A percentile compares a stretch with the other conserved stretches of the same genome.
phyloP scores from a whole-genome alignment of 768 basidiomycete species.

The Tricholoma matsutake region DNA sequence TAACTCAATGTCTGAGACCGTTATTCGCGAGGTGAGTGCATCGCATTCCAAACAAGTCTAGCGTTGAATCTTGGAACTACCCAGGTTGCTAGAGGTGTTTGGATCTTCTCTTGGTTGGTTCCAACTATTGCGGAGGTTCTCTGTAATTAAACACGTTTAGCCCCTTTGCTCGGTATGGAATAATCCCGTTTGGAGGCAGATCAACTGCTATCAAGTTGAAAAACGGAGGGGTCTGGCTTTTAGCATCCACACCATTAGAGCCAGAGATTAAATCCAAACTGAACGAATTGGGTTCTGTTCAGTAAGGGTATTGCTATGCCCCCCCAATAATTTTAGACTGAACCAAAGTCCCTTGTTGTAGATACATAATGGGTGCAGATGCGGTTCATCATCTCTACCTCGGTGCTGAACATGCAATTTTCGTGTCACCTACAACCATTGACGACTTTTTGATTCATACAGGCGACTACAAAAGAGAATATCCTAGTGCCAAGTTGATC shows the following conservation, averaged over 20 bases:
- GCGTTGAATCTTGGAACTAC: not conserved
- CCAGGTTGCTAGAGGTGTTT: constrained; percentile 45
- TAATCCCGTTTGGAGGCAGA: constrained; percentile 73
- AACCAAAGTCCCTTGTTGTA: constrained; percentile 16
- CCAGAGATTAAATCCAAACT: constrained; percentile 59
- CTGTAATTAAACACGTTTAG: constrained; percentile 24
- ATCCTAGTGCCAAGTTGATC: constrained; percentile 63
- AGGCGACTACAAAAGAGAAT: constrained; percentile 60
- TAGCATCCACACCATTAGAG: constrained; percentile 71
- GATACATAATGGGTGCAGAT: constrained; percentile 56
- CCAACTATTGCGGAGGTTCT: not conserved
- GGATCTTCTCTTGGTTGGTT: constrained; percentile 59
- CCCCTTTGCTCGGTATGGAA: constrained; percentile 58
- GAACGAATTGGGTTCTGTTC: constrained; percentile 62
- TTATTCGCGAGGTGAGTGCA: constrained; percentile 36
- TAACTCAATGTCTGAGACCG: constrained; percentile 31
- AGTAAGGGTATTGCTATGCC: constrained; percentile 33
- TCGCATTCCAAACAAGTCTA: not conserved
- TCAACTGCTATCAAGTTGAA: constrained; percentile 71
- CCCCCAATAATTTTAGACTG: not conserved
- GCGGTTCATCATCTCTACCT: constrained; percentile 55
- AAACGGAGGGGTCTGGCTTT: constrained; percentile 67
- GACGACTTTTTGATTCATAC: not conserved
- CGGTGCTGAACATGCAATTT: constrained; percentile 28
- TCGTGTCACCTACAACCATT: not conserved